Evolutionary conservation across 208 protist species (phyloP), one percentile per base, ranked within the genome.

Genomic region (Porcisia deanei): DNA sequence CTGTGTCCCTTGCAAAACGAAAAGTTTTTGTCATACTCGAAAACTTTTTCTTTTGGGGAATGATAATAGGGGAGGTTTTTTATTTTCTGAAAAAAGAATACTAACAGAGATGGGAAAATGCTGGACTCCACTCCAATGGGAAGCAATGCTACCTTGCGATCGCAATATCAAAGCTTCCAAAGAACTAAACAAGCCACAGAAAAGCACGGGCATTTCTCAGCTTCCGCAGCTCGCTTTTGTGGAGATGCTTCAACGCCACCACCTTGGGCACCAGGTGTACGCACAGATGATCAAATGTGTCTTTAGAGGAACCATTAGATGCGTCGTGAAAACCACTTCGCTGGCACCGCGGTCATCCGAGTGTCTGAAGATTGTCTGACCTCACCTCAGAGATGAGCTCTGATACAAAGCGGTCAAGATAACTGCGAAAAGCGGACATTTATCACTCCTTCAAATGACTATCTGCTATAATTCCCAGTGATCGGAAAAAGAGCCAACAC

Each of bases 321-420:
- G 77, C 20, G 71, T 82, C 49, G 68, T 90, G 52, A 83, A n/a
- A 30, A 64, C 77, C 60, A 90, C 69, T 71, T 92, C 90, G 63
- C 71, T 88, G 41, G 84, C 47, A 52, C 52, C 82, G 55, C 12
- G 81, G 79, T 73, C 77, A 90, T 18, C 82, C 84, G 30, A 74
- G 57, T 34, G 52, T 22, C n/a, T 75, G 9, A 69, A 88, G 75
- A 45, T 83, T 68, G 7, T 55, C 59, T 7, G 14, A 68, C 49
- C 79, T 75, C 0, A 71, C 75, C 30, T 77, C 57, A 18, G 64
- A 43, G 47, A 85, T n/a, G 65, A 87, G 84, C 53, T 87, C 70
- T 16, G 67, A 34, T 8, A 88, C 59, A 41, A 90, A 43, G 16
- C 30, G 18, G 22, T 84, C 76, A 22, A 89, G 61, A 34, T 71